Evolutionary conservation across 352 stramenopile species (phyloP).

Genomic region (Pythium pyrilobum): DNA sequence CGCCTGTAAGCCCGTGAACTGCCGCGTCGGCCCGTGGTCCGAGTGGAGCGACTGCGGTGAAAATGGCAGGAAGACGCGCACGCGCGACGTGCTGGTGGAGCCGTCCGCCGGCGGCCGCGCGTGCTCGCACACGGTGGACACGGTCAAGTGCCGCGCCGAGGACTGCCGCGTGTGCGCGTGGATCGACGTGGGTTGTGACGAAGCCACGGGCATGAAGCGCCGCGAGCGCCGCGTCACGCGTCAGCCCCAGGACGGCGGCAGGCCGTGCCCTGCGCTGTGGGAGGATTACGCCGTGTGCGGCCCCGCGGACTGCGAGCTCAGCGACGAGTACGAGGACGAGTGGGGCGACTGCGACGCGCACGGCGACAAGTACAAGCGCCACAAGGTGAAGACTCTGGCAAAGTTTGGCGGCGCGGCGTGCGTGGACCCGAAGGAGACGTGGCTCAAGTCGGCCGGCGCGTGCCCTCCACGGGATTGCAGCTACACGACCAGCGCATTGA

Average conservation of each 20-base stretch:
- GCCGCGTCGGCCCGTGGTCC: conserved; percentile 2
- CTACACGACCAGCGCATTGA: too few species aligned
- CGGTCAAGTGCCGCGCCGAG: conserved; percentile 15
- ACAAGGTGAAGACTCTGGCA: not conserved
- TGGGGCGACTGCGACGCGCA: conserved; percentile 12
- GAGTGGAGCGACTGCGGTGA: conserved; percentile 4
- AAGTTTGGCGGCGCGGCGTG: conserved; percentile 11
- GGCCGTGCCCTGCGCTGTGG: conserved; percentile 3
- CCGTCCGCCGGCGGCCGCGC: conserved; percentile 25
- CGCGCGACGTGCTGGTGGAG: conserved; percentile 28
- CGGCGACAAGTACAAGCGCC: not conserved
- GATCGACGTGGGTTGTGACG: conserved; percentile 15
- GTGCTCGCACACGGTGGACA: conserved; percentile 11
- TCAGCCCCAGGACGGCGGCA: not conserved
- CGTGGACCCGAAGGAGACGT: not conserved
- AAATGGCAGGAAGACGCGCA: conserved; percentile 26
- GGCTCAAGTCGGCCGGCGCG: too few species aligned
- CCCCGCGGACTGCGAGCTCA: conserved; percentile 8
- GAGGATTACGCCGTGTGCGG: not conserved
- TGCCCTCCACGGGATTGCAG: too few species aligned
- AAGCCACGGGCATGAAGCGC: not conserved
- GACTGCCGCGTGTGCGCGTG: conserved; percentile 1
- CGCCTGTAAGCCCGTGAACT: conserved; percentile 10
- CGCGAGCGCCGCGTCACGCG: not conserved
- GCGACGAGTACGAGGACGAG: conserved; percentile 4